Evolutionary conservation across 1,284 basidiomycete species (phyloP).

Genomic region (Ceratobasidium sp.): DNA sequence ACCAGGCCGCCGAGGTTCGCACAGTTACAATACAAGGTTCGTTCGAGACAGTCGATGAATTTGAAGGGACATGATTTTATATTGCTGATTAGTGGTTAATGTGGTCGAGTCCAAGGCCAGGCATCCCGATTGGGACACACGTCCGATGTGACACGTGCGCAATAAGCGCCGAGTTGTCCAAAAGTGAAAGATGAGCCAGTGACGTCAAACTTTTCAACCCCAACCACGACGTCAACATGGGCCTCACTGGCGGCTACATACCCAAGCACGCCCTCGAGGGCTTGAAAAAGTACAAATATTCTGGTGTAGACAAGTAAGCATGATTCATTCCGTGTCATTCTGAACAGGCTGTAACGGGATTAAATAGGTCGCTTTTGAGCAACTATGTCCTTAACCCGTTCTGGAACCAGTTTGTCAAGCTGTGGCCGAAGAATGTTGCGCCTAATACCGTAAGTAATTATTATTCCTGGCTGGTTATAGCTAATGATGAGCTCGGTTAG

Average conservation of each 20-base stretch:
- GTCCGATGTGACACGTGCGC: not conserved
- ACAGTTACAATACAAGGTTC: too few relatives aligned
- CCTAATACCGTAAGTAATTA: conserved; percentile 84
- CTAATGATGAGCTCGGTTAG: conserved; percentile 51
- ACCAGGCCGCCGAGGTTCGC: too few relatives aligned
- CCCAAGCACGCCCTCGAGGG: conserved; percentile 53
- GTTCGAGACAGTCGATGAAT: too few relatives aligned
- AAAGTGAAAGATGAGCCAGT: not conserved
- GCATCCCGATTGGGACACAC: too few relatives aligned
- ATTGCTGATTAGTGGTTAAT: too few relatives aligned
- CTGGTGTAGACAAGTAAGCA: conserved; percentile 59
- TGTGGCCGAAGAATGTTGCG: conserved; percentile 87
- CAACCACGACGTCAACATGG: conserved; percentile 23
- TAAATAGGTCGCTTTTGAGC: conserved; percentile 70
- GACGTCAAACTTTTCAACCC: conserved; percentile 31
- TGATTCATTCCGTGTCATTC: conserved; percentile 38
- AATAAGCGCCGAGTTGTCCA: conserved; percentile 6
- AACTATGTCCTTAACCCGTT: conserved; percentile 86
- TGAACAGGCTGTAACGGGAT: not conserved
- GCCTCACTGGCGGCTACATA: conserved; percentile 42
- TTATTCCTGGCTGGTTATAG: not conserved
- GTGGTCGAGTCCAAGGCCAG: not conserved
- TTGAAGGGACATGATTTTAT: too few relatives aligned
- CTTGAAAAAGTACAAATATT: conserved; percentile 63
- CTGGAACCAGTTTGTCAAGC: conserved; percentile 93